Percentiles rank a stretch among this genome's conserved stretches.
phyloP scores from a whole-genome alignment of 768 basidiomycete genomes.

The Boletus rufocinnamomeus region DNA sequence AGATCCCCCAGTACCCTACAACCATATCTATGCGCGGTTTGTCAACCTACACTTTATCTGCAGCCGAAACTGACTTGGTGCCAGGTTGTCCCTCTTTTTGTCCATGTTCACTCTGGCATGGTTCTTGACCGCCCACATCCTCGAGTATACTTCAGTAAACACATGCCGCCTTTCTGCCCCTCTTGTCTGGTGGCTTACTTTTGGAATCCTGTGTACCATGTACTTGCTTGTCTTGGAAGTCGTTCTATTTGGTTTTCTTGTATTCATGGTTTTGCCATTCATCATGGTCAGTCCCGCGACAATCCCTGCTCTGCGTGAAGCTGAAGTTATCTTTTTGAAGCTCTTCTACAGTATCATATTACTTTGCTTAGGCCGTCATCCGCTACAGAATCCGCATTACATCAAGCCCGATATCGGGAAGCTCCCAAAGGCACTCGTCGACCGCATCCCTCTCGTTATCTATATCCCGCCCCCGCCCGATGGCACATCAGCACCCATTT shows the following conservation, averaged over 20 bases:
- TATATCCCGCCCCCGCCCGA: conserved; percentile 83
- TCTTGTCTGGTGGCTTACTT: conserved; percentile 85
- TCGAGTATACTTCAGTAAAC: conserved; percentile 74
- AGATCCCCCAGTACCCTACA: conserved; percentile 28
- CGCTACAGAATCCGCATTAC: conserved; percentile 68
- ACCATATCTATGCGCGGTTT: conserved; percentile 33
- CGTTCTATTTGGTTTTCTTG: conserved; percentile 69
- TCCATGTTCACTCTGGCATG: conserved; percentile 76
- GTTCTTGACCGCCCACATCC: conserved; percentile 80
- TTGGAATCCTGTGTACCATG: conserved; percentile 77
- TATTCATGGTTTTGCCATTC: conserved; percentile 78
- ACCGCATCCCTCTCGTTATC: conserved; percentile 79
- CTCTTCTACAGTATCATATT: conserved; percentile 77
- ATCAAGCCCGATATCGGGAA: conserved; percentile 82
- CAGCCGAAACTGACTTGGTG: conserved; percentile 19
- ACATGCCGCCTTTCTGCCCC: conserved; percentile 75
- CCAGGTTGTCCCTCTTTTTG: conserved; percentile 58
- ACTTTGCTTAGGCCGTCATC: conserved; percentile 78
- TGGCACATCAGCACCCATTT: conserved; percentile 37
- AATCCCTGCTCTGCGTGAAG: not conserved
- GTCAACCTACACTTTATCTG: conserved; percentile 1
- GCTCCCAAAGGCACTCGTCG: conserved; percentile 67
- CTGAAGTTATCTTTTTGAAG: conserved; percentile 38
- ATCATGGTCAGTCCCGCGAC: conserved; percentile 58
- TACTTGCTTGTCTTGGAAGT: conserved; percentile 77